phyloP scores from a whole-genome alignment of 768 basidiomycete genomes.

The Mycena chlorophos region DNA sequence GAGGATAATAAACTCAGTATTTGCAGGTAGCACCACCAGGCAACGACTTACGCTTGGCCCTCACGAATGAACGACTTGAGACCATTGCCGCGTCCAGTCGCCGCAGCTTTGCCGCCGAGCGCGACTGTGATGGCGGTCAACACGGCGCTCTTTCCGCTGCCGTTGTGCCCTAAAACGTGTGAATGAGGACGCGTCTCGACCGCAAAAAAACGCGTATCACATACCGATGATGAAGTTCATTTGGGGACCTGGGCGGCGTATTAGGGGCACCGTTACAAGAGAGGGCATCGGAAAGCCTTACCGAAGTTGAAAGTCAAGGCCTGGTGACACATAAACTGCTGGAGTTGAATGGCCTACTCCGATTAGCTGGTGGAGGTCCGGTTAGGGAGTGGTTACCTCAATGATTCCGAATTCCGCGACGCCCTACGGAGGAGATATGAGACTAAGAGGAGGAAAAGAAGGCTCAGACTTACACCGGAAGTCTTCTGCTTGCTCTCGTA shows the following conservation, averaged over 20 bases:
- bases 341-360: slow-evolving; percentile 63
- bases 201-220: not conserved
- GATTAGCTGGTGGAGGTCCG: too few species aligned
- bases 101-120: slow-evolving; percentile 88
- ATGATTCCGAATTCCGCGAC: slow-evolving; percentile 69
- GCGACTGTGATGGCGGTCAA: slow-evolving; percentile 91
- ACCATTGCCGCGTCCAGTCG: slow-evolving; percentile 85
- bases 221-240: slow-evolving; percentile 73
- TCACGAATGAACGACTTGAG: slow-evolving; percentile 85
- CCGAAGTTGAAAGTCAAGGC: slow-evolving; percentile 78
- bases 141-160: slow-evolving; percentile 84
- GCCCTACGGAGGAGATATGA: not conserved
- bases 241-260: too few species aligned
- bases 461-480: slow-evolving; percentile 43
- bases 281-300: not conserved
- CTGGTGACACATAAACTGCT: slow-evolving; percentile 96
- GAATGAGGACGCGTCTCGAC: not conserved
- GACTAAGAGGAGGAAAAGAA: not conserved
- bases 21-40: not conserved
- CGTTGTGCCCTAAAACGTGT: slow-evolving; percentile 22
- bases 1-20: slow-evolving; percentile 27
- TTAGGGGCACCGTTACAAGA: too few species aligned
- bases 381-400: too few species aligned
- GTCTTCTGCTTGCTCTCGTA: slow-evolving; percentile 49
- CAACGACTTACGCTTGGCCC: slow-evolving; percentile 63